Base-by-base conservation (phyloP, 1,139 yeast genomes). In the Meyerozyma carpophila region DNA sequence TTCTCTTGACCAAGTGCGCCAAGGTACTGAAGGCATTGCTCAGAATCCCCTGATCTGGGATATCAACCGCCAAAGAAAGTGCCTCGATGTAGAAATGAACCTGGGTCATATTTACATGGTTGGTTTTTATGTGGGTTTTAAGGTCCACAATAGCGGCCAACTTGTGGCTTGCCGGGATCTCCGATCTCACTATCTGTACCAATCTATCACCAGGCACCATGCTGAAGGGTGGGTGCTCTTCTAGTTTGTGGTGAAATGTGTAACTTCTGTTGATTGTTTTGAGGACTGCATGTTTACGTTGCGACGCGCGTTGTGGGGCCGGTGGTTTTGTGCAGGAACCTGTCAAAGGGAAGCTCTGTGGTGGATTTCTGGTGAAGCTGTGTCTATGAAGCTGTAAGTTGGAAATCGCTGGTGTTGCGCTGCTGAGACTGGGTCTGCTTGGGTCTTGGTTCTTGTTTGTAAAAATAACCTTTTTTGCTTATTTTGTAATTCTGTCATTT, bases 1-100 rank as follows among this genome's bases (percentile, higher is more conserved):
- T 81, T 16, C 96, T 70, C 53, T 86, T 87, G 26, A 87, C 78
- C 40, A 89, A 65, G 57, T 89, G 93, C 47, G 91, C 84, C 9
- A 86, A 62, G 9, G 89, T 76, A 11, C 88, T 80, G 57, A 87
- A 86, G 2, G 85, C 75, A 34, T 70, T 55, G 0, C 72, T 56
- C 47, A 70, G 68, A 21, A 81, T 66, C n/a, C 71, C 65, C 25
- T 62, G 48, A 40, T 73, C 75, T 3, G 62, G 56, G 1, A 72
- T 62, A 44, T 71, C 68, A 37, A 70, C 66, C 1, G 80, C 82
- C 8, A 67, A 52, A 11, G 75, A 62, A 37, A 85, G 64, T 0
- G 86, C 75, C 43, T 79, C 81, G 49, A 84, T 75, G 60, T 84
- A 84, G 36, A 68, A 58, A 10, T 77, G 77, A 2, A 80, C 83